Conservation (phyloP, 306 rosid species). For the Ceratonia siliqua region DNA sequence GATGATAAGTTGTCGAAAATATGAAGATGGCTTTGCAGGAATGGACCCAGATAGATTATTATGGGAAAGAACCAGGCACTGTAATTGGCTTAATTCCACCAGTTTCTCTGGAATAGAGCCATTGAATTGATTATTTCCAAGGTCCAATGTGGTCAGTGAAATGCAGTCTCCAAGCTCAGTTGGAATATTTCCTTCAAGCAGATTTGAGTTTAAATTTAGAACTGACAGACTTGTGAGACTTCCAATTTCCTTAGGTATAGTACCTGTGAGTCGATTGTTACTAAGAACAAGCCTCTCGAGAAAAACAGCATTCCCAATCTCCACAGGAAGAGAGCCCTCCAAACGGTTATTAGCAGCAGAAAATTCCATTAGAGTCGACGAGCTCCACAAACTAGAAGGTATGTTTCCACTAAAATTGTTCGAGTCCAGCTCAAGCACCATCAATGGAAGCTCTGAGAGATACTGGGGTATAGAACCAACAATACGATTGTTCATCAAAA, state of each 20-base stretch:
- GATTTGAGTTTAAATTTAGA: conserved; percentile 77
- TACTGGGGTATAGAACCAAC: conserved; percentile 76
- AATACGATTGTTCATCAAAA: conserved; percentile 66
- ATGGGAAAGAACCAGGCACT: conserved; percentile 90
- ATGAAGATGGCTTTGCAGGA: conserved; percentile 64
- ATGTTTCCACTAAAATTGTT: conserved; percentile 80
- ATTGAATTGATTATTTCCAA: conserved; percentile 71
- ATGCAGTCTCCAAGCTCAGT: conserved; percentile 62
- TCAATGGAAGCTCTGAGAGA: conserved; percentile 77
- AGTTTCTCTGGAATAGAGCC: conserved; percentile 76
- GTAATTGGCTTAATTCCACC: conserved; percentile 62
- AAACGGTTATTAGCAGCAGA: conserved; percentile 81
- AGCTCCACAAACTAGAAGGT: conserved; percentile 68
- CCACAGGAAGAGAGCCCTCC: conserved; percentile 68
- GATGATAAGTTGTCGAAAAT: conserved; percentile 67
- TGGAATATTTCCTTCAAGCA: conserved; percentile 79
- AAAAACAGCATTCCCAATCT: conserved; percentile 66
- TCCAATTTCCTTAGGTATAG: conserved; percentile 76
- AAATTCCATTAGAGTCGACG: conserved; percentile 66
- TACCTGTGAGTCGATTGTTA: conserved; percentile 65
- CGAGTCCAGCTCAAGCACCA: conserved; percentile 77
- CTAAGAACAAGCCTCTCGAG: conserved; percentile 76
- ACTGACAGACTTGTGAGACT: conserved; percentile 67
- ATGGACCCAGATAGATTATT: conserved; percentile 83
- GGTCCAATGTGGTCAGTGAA: conserved; percentile 76